Evolutionary conservation across 805 yeast genomes (phyloP), one percentile per base, ranked within the genome.

Genomic region (Jamesozyma rosinii): DNA sequence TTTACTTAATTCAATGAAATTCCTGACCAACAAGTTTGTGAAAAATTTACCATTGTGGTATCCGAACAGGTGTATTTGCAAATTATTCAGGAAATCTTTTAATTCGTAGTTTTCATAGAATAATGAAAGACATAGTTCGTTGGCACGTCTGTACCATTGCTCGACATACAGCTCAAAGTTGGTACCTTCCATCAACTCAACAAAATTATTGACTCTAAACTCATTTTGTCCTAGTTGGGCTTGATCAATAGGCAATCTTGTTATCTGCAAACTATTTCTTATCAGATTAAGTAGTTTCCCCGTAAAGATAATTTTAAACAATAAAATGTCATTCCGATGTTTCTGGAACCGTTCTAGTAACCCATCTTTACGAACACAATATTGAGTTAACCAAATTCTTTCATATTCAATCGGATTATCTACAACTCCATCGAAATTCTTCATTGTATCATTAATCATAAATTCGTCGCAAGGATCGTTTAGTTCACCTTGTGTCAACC

Each of bases 381-480:
- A 92, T 46, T 85, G 78, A 41, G 81, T 80, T 37, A 79, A 76
- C 89, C 90, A 84, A 50, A 78, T 74, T 40, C 77, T 72, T 47
- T 82, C 86, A 40, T 70, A 70, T 39, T 54, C 47, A 5, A 50
- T 46, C 8, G 48, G 52, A 18, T 49, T 39, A 26, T 42, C 44
- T 19, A 42, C 43, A 8, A 44, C 36, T 21, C 42, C 41, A 15
- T 33, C 41, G 9, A 38, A 42, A 37, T 46, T 43, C 40, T 50
- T 48, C 53, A 55, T 52, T 2, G 63, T 56, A 45, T 62, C 62
- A 24, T 75, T 71, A n/a, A 92, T 76, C 55, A 88, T 64, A 58
- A 92, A 92, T 59, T 90, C 98, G 33, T 80, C 77, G 55, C 77
- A 78, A 0, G 85, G 86, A 52, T 92, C 98, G 48, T 76, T 72